phyloP scores from a whole-genome alignment of 2,329 filamentous ascomycete species.

The Phyllosticta capitalensis region DNA sequence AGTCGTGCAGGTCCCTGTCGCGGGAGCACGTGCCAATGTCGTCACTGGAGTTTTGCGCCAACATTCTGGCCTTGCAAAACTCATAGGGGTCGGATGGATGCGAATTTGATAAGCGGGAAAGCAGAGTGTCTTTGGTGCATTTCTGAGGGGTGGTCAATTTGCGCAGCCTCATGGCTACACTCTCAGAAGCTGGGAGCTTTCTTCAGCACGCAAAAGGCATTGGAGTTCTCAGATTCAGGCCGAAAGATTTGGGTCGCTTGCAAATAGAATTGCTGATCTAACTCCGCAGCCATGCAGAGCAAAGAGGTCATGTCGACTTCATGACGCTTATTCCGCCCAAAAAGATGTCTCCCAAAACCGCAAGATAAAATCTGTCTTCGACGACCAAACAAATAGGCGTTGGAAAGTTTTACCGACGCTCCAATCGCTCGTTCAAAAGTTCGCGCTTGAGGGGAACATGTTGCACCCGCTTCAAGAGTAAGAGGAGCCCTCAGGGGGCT shows the following conservation, averaged over 20 bases:
- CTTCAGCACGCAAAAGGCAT: not conserved
- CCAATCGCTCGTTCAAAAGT: not conserved
- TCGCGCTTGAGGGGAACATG: not conserved
- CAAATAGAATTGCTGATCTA: not conserved
- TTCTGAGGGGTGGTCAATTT: too few relatives aligned
- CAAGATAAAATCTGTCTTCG: not conserved
- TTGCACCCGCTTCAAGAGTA: slow-evolving; percentile 26
- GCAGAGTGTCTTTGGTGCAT: too few relatives aligned
- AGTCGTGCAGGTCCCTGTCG: not conserved
- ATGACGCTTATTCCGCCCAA: not conserved
- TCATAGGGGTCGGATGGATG: too few relatives aligned
- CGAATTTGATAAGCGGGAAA: not conserved
- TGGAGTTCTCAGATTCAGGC: not conserved
- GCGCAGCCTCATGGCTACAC: too few relatives aligned
- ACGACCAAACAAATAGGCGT: not conserved
- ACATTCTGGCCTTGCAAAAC: not conserved
- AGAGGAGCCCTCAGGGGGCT: slow-evolving; percentile 77
- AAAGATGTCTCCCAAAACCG: not conserved
- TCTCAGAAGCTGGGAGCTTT: not conserved
- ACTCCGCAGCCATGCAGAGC: slow-evolving; percentile 10
- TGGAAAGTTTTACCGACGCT: not conserved
- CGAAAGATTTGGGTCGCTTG: not conserved
- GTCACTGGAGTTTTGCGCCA: slow-evolving; percentile 1
- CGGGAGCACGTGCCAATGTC: slow-evolving; percentile 4
- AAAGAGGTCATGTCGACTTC: not conserved